Percentiles rank a stretch among this genome's conserved stretches.
Evolutionary conservation across 352 stramenopile species (phyloP).

Genomic region (Phytophthora tentaculata): DNA sequence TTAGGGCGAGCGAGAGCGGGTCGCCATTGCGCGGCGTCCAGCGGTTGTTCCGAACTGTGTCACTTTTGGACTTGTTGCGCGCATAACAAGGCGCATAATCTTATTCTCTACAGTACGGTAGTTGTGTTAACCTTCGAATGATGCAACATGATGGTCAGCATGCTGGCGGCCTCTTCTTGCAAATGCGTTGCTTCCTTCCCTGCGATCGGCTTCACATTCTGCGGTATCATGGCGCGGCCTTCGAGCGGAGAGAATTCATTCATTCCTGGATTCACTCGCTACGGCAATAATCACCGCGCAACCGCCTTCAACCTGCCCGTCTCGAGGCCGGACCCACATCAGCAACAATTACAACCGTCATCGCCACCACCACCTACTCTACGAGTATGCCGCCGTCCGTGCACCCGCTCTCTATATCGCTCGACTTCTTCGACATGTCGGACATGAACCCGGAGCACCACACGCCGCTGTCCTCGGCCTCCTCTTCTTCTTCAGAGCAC

Average conservation of each 20-base stretch:
- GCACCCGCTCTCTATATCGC: constrained; percentile 43
- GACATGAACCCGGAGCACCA: constrained; percentile 31
- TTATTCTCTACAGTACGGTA: constrained; percentile 33
- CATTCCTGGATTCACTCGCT: constrained; percentile 41
- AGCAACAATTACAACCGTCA: constrained; percentile 38
- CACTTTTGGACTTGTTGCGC: constrained; percentile 25
- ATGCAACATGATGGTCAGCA: constrained; percentile 26
- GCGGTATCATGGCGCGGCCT: not conserved
- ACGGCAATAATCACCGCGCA: constrained; percentile 17
- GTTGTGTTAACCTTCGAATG: constrained; percentile 35
- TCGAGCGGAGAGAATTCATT: constrained; percentile 26
- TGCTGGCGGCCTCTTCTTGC: constrained; percentile 26
- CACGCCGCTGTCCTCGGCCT: constrained; percentile 33
- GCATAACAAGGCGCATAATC: constrained; percentile 25
- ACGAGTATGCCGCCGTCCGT: constrained; percentile 30
- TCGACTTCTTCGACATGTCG: constrained; percentile 44
- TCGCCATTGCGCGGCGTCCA: constrained; percentile 19
- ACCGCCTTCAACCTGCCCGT: constrained; percentile 17
- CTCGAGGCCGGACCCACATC: constrained; percentile 15
- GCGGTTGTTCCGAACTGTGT: constrained; percentile 21
- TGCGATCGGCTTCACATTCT: constrained; percentile 6
- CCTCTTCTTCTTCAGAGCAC: constrained; percentile 28
- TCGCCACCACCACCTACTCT: constrained; percentile 29
- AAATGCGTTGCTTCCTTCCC: constrained; percentile 4
- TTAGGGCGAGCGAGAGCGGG: constrained; percentile 27